Percentiles rank a stretch among this genome's conserved stretches.
These are phyloP conservation scores for Hypoxylon trugodes DNA, from an alignment of 495 filamentous ascomycete species.

Conservation along the genomic window DNA sequence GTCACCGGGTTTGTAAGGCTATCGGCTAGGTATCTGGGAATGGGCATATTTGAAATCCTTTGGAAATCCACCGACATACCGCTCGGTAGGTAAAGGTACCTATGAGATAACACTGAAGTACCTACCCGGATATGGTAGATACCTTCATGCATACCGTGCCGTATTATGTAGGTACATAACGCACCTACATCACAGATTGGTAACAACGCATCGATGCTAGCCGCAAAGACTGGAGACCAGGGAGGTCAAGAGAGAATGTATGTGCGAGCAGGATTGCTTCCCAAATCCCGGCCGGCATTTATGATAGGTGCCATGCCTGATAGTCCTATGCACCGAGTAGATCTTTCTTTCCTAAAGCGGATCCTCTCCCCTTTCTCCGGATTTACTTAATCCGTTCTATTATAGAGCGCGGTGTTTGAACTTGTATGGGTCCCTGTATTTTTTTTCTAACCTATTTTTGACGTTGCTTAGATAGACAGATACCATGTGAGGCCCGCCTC, in stretches of 20 bases:
- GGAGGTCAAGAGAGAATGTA: background rate
- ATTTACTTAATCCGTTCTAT: constrained; percentile 12
- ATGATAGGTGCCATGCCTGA: constrained; percentile 30
- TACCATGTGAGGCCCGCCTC: no score
- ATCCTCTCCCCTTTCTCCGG: constrained; percentile 21
- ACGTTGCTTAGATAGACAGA: no score
- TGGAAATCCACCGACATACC: no score
- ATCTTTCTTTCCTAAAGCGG: constrained; percentile 34
- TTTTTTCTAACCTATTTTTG: constrained; percentile 1
- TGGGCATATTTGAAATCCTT: background rate
- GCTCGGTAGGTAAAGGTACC: no score
- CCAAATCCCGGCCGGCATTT: constrained; percentile 42
- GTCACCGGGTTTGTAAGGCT: background rate
- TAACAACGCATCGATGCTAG: constrained; percentile 1
- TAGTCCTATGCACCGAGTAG: constrained; percentile 21
- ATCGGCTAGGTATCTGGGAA: background rate
- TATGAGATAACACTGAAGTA: no score
- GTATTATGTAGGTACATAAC: background rate
- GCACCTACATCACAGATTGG: background rate
- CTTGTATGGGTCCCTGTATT: background rate
- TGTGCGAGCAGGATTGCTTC: background rate
- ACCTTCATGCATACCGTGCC: no score
- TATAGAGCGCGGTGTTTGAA: constrained; percentile 29
- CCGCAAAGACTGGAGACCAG: constrained; percentile 17
- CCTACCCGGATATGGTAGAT: no score